These are phyloP conservation scores for Oryza rufipogon DNA, from an alignment of 176 grass and related monocot genomes.

Conservation along the genomic window DNA sequence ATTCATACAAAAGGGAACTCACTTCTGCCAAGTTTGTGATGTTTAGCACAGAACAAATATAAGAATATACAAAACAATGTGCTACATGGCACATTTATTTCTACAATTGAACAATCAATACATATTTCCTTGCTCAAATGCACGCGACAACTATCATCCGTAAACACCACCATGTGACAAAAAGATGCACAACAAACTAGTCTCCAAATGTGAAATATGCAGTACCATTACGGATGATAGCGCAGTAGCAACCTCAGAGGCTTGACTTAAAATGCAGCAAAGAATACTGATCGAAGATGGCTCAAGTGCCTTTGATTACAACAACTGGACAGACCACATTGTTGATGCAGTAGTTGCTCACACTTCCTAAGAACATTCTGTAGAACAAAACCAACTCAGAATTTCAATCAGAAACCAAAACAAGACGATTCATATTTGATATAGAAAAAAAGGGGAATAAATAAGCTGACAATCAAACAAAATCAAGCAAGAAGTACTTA, in stretches of 20 bases:
- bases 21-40: background rate
- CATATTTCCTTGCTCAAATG: background rate
- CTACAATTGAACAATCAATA: conserved; percentile 1
- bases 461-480: background rate
- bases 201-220: background rate
- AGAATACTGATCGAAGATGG: conserved; percentile 26
- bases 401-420: background rate
- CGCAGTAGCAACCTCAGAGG: conserved; percentile 8
- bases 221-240: background rate
- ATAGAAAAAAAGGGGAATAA: background rate
- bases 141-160: background rate
- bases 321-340: conserved; percentile 70
- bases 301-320: conserved; percentile 70
- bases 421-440: background rate
- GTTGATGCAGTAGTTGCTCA: conserved; percentile 86
- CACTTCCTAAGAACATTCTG: conserved; percentile 84
- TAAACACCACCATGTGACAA: background rate
- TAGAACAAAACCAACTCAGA: conserved; percentile 17
- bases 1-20: background rate
- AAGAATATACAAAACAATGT: conserved; percentile 38
- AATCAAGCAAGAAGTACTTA: background rate
- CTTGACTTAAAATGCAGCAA: conserved; percentile 24
- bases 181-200: background rate
- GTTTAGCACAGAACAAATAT: conserved; percentile 21
- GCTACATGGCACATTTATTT: conserved; percentile 40